Percentiles rank a stretch among this genome's conserved stretches.
phyloP scores from a whole-genome alignment of 2,329 filamentous ascomycete species.

The Amesomyces nigricolor region DNA sequence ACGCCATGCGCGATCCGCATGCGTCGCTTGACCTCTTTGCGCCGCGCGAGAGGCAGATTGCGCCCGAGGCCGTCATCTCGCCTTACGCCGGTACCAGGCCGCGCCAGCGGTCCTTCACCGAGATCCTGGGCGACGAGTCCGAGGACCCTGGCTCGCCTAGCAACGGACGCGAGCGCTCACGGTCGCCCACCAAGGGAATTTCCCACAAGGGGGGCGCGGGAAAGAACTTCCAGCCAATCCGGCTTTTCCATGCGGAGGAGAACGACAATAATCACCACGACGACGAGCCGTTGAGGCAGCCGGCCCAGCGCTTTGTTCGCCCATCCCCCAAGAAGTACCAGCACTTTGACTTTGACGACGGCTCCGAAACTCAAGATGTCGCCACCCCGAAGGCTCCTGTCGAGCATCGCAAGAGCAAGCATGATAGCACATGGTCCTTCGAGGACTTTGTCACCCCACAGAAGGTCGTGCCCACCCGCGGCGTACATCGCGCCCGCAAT shows the following conservation, averaged over 20 bases:
- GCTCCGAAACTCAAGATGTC: slow-evolving; percentile 47
- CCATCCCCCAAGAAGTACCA: slow-evolving; percentile 74
- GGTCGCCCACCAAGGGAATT: slow-evolving; percentile 41
- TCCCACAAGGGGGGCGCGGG: slow-evolving; percentile 50
- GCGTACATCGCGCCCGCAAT: slow-evolving; percentile 48
- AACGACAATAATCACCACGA: slow-evolving; percentile 30
- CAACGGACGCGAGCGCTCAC: slow-evolving; percentile 46
- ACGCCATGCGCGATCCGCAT: slow-evolving; percentile 57
- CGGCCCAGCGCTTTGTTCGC: slow-evolving; percentile 45
- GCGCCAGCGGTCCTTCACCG: slow-evolving; percentile 62
- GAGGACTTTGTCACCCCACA: slow-evolving; percentile 80
- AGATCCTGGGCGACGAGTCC: slow-evolving; percentile 60
- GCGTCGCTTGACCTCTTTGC: slow-evolving; percentile 71
- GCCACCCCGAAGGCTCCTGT: slow-evolving; percentile 39
- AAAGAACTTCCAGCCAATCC: slow-evolving; percentile 58
- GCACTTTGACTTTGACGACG: slow-evolving; percentile 78
- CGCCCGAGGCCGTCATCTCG: slow-evolving; percentile 47
- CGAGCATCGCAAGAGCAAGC: slow-evolving; percentile 51
- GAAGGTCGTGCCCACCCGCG: slow-evolving; percentile 59
- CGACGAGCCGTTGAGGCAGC: slow-evolving; percentile 35
- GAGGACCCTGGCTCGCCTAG: slow-evolving; percentile 34
- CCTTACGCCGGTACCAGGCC: slow-evolving; percentile 57
- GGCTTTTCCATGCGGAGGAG: slow-evolving; percentile 58
- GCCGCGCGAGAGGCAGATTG: slow-evolving; percentile 55
- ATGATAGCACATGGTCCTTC: slow-evolving; percentile 77